phyloP scores from a whole-genome alignment of 805 yeast species.

The Candida maesae region DNA sequence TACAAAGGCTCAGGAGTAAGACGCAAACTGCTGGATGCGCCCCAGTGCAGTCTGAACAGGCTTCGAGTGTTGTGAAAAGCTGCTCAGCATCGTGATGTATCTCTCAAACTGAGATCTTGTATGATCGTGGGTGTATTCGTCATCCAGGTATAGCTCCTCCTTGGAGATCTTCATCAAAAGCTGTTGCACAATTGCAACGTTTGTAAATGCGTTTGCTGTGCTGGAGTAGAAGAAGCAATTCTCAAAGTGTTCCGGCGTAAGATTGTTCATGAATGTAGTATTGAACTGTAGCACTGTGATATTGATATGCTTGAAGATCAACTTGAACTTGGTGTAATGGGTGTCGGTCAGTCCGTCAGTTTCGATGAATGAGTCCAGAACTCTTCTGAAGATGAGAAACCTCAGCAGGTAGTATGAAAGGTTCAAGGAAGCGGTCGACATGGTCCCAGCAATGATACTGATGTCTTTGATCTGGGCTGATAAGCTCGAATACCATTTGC shows the following conservation, averaged over 20 bases:
- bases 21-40: conserved; percentile 7
- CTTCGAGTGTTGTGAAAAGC: conserved; percentile 4
- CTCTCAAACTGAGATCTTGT: conserved; percentile 2
- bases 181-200: conserved; percentile 21
- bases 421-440: conserved; percentile 24
- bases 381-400: conserved; percentile 25
- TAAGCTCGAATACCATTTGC: conserved; percentile 23
- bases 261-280: conserved; percentile 17
- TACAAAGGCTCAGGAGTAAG: conserved; percentile 4
- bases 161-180: conserved; percentile 17
- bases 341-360: conserved; percentile 9
- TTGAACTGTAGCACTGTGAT: conserved; percentile 16
- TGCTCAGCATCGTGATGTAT: conserved; percentile 5
- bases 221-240: conserved; percentile 12
- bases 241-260: conserved; percentile 21
- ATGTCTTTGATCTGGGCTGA: conserved; percentile 18
- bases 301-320: conserved; percentile 16
- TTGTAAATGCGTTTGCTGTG: conserved; percentile 18
- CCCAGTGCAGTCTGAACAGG: conserved; percentile 7
- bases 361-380: conserved; percentile 23
- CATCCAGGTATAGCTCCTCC: conserved; percentile 19
- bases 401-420: conserved; percentile 21
- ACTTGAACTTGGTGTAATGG: conserved; percentile 14
- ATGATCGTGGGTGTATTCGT: conserved; percentile 11
- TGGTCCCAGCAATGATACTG: conserved; percentile 6